Evolutionary conservation across 768 basidiomycete species (phyloP).

Genomic region (Boletellus ananas): DNA sequence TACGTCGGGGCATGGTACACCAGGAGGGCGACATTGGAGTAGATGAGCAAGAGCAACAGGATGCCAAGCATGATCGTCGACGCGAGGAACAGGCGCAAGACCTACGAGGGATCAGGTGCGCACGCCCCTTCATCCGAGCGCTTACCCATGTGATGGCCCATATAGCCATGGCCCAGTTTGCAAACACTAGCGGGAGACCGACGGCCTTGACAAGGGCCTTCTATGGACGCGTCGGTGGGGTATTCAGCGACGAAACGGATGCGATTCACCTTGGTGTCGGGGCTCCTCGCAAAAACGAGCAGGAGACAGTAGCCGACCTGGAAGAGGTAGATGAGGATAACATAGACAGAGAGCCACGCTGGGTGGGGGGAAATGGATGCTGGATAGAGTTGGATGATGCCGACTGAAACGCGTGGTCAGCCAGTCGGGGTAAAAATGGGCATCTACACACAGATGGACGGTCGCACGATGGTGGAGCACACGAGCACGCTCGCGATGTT

Average conservation of each 20-base stretch:
- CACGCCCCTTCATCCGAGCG: fast-evolving
- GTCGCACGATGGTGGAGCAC: conserved; percentile 63
- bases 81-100: conserved; percentile 71
- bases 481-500: conserved; percentile 70
- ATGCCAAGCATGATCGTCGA: conserved; percentile 73
- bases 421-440: background rate
- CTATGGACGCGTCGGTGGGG: conserved; percentile 31
- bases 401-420: conserved; percentile 31
- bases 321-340: conserved; percentile 54
- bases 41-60: conserved; percentile 65
- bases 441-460: conserved; percentile 49
- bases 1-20: conserved; percentile 63
- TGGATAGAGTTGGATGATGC: conserved; percentile 51
- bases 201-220: conserved; percentile 71
- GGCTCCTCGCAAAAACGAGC: conserved; percentile 64
- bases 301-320: conserved; percentile 84
- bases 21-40: conserved; percentile 75
- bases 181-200: conserved; percentile 69
- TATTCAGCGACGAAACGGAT: background rate
- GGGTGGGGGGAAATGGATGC: conserved; percentile 71
- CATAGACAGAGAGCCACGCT: conserved; percentile 54
- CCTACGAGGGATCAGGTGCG: conserved; percentile 32
- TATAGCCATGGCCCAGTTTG: conserved; percentile 76
- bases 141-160: conserved; percentile 78
- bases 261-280: conserved; percentile 68